phyloP scores from a whole-genome alignment of 169 alveolate genomes.

The Plasmodium coatneyi region DNA sequence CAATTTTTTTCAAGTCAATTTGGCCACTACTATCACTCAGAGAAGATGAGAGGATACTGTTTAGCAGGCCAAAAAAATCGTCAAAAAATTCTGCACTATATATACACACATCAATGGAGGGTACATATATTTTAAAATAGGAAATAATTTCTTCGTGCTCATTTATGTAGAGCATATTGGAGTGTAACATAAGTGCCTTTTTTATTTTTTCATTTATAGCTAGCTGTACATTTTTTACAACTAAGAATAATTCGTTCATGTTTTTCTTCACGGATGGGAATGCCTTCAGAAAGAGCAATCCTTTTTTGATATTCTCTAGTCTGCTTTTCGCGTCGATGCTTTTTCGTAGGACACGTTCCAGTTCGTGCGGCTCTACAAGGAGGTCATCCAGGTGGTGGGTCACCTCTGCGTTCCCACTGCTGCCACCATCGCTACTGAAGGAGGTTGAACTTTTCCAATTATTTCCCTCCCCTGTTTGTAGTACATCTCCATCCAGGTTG shows the following conservation, averaged over 20 bases:
- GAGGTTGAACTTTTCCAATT: neutral
- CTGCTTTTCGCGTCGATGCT: slow-evolving; percentile 38
- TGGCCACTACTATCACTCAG: neutral
- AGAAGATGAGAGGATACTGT: slow-evolving; percentile 8
- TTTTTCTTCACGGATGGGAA: slow-evolving; percentile 24
- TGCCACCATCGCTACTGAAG: neutral
- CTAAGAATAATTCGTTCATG: slow-evolving; percentile 23
- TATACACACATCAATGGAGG: slow-evolving; percentile 2
- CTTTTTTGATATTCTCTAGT: slow-evolving; percentile 34
- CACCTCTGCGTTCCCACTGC: neutral
- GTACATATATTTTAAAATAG: slow-evolving; percentile 1
- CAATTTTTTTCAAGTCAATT: neutral
- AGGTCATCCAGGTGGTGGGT: too few species aligned
- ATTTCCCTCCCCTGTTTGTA: neutral
- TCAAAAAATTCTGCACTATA: slow-evolving; percentile 40
- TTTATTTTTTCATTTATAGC: slow-evolving; percentile 34
- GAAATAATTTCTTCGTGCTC: slow-evolving; percentile 56
- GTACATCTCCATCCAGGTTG: neutral
- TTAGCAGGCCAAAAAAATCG: slow-evolving; percentile 23
- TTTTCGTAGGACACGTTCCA: slow-evolving; percentile 6
- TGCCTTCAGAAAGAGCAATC: slow-evolving; percentile 14
- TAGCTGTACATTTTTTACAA: slow-evolving; percentile 1
- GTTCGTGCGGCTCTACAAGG: neutral
- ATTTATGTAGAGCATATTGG: slow-evolving; percentile 40
- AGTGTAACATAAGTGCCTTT: neutral